A percentile compares a stretch with the other conserved stretches of the same genome.
Conservation (phyloP, 352 stramenopile genomes). For the Plasmopara halstedii region DNA sequence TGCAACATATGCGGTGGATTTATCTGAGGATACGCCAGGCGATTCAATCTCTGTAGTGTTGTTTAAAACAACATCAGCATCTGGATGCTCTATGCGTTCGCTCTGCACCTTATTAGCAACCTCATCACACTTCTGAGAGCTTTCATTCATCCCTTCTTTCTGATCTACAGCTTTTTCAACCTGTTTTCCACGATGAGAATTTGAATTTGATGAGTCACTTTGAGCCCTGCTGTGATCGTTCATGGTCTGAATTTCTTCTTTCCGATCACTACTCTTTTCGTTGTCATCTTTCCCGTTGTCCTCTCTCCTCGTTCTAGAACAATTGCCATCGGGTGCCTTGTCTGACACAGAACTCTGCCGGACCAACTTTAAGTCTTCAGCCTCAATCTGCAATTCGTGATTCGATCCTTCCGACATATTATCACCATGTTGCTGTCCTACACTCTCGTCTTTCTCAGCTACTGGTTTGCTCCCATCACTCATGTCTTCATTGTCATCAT, state of each 20-base stretch:
- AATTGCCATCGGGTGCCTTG: conserved; percentile 3
- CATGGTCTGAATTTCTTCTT: conserved; percentile 2
- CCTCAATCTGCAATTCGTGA: conserved; percentile 5
- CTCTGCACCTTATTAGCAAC: conserved; percentile 5
- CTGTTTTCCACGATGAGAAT: no score
- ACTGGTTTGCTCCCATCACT: conserved; percentile 2
- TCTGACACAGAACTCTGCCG: conserved; percentile 1
- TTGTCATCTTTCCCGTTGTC: conserved; percentile 1
- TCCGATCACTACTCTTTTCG: neutral
- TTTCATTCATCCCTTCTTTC: conserved; percentile 5
- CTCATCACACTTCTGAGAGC: conserved; percentile 3
- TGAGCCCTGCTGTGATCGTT: neutral
- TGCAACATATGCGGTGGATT: conserved; percentile 20
- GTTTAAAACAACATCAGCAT: neutral
- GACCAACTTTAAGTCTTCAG: conserved; percentile 12
- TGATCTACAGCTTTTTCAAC: conserved; percentile 3
- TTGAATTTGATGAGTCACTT: conserved; percentile 5
- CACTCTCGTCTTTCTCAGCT: neutral
- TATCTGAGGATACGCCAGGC: conserved; percentile 1
- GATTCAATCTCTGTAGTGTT: neutral
- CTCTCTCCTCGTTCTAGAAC: neutral
- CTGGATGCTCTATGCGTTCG: conserved; percentile 1
- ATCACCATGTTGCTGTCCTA: neutral
- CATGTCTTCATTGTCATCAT: conserved; percentile 15
- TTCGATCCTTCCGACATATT: neutral